These are phyloP conservation scores for Phlebiopsis gigantea DNA, from an alignment of 768 basidiomycete genomes.

Conservation along the genomic window DNA sequence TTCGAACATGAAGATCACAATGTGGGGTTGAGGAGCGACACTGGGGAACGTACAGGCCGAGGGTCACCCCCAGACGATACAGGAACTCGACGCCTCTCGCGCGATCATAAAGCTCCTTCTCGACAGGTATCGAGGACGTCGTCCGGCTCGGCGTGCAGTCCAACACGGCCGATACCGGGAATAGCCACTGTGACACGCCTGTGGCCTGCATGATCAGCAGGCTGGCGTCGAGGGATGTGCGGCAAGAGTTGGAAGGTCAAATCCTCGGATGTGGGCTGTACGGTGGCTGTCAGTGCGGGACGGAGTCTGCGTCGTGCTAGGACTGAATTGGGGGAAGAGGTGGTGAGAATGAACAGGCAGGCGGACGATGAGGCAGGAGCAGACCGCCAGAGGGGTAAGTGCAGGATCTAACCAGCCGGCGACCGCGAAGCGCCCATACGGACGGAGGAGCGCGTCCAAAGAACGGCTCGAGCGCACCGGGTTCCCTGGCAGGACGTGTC, in stretches of 20 bases:
- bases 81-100: slow-evolving; percentile 82
- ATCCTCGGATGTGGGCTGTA: not conserved
- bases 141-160: slow-evolving; percentile 49
- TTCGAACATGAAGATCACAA: slow-evolving; percentile 12
- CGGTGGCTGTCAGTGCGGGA: not conserved
- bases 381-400: not conserved
- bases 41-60: slow-evolving; percentile 57
- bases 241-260: slow-evolving; percentile 1
- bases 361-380: not conserved
- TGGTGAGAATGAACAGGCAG: not conserved
- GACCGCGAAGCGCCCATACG: slow-evolving; percentile 1
- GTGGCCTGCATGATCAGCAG: slow-evolving; percentile 8
- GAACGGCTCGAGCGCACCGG: slow-evolving; percentile 5
- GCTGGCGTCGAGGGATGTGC: not conserved
- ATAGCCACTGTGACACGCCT: slow-evolving; percentile 61
- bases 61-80: slow-evolving; percentile 73
- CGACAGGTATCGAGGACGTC: slow-evolving; percentile 39
- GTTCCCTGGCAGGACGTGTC: not conserved
- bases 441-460: slow-evolving; percentile 1
- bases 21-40: not conserved
- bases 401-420: not conserved
- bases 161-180: slow-evolving; percentile 52
- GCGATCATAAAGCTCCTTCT: slow-evolving; percentile 73
- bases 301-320: not conserved
- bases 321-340: not conserved